phyloP scores from a whole-genome alignment of 257 asterid genomes.

The Gynochthodes officinalis region DNA sequence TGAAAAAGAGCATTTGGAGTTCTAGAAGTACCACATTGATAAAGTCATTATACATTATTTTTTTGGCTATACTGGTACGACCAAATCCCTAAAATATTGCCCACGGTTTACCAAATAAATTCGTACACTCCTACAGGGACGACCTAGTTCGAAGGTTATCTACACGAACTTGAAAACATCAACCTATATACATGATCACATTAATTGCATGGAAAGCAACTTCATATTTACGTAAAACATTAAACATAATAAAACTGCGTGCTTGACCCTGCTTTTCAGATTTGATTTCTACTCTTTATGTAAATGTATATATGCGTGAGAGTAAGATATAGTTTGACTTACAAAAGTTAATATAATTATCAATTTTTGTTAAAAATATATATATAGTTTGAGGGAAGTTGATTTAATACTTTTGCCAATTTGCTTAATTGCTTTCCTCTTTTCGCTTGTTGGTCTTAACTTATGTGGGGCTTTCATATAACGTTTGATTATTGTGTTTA shows the following conservation, averaged over 20 bases:
- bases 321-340: too few species aligned
- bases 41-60: background rate
- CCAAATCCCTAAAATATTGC: background rate
- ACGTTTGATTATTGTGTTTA: background rate
- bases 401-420: background rate
- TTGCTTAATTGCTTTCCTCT: background rate
- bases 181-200: background rate
- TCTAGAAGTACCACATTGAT: background rate
- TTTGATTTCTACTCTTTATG: too few species aligned
- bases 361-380: too few species aligned
- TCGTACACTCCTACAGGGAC: background rate
- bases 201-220: slow-evolving; percentile 5
- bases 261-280: too few species aligned
- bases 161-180: background rate
- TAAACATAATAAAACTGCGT: too few species aligned
- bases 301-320: too few species aligned
- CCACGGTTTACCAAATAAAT: background rate
- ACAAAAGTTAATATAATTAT: too few species aligned
- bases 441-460: background rate
- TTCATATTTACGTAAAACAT: too few species aligned
- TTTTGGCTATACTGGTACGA: background rate
- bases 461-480: background rate
- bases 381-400: background rate
- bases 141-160: too few species aligned
- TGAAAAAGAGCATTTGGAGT: too few species aligned